phyloP scores from a whole-genome alignment of 345 rosid genomes.

The Rubroshorea leprosula region DNA sequence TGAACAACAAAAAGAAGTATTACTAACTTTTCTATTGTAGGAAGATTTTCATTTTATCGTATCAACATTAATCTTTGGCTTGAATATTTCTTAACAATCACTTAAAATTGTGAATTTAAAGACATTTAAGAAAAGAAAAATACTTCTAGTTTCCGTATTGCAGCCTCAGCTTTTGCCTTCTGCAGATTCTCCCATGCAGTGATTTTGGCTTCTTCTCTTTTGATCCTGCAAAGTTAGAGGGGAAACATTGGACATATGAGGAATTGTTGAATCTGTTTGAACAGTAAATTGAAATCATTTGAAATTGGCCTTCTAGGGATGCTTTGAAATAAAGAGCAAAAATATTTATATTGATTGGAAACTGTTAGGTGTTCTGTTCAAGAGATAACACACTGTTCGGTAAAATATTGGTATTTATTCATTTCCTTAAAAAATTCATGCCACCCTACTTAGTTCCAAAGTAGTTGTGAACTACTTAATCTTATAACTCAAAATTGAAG shows the following conservation, averaged over 20 bases:
- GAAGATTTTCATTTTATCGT: neutral
- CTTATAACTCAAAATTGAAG: neutral
- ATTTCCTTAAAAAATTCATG: neutral
- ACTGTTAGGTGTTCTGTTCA: no score
- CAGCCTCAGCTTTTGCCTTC: conserved; percentile 97
- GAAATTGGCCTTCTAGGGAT: neutral
- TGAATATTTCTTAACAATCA: neutral
- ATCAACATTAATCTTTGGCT: conserved; percentile 6
- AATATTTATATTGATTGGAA: no score
- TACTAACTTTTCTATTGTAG: neutral
- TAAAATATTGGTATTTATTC: no score
- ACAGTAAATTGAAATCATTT: neutral
- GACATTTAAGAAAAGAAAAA: conserved; percentile 17
- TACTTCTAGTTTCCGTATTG: conserved; percentile 93
- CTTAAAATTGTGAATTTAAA: conserved; percentile 6
- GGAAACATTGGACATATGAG: neutral
- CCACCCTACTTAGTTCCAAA: neutral
- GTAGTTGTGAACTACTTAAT: neutral
- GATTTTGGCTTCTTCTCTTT: conserved; percentile 87
- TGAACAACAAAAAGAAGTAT: conserved; percentile 4
- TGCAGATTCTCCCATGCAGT: conserved; percentile 96
- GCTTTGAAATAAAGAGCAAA: neutral
- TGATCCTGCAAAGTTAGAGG: conserved; percentile 35
- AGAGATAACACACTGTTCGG: no score
- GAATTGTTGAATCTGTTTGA: neutral